Evolutionary conservation across 169 alveolate genomes (phyloP).

Genomic region (Eimeria falciformis): DNA sequence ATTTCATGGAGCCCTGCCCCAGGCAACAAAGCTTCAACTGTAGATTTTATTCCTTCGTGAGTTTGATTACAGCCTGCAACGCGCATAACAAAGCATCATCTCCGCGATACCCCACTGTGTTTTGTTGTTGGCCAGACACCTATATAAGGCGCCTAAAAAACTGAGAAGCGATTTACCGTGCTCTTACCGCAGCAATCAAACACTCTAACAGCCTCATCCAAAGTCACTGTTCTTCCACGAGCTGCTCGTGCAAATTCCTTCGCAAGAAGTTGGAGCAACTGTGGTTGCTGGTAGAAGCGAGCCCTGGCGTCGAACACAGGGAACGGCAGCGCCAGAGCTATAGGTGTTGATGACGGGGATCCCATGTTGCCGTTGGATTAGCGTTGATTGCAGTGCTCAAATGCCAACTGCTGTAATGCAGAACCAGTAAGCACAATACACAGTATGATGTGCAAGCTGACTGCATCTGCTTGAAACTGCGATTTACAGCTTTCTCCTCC

Average conservation of each 20-base stretch:
- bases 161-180: background rate
- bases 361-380: too few relatives aligned
- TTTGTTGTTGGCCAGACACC: too few relatives aligned
- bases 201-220: conserved; percentile 19
- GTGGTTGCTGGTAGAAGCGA: conserved; percentile 66
- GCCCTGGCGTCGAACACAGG: background rate
- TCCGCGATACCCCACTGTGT: too few relatives aligned
- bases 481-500: background rate
- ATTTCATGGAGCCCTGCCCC: background rate
- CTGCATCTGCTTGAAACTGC: conserved; percentile 51
- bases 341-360: too few relatives aligned
- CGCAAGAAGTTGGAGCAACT: conserved; percentile 11
- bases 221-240: conserved; percentile 40
- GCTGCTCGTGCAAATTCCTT: conserved; percentile 52
- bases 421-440: too few relatives aligned
- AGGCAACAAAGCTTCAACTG: conserved; percentile 24
- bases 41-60: background rate
- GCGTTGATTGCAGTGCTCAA: too few relatives aligned
- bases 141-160: too few relatives aligned
- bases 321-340: background rate
- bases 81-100: too few relatives aligned
- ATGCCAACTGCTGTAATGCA: too few relatives aligned
- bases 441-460: too few relatives aligned
- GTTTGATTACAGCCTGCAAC: conserved; percentile 31
- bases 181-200: conserved; percentile 40